Evolutionary conservation across 495 filamentous ascomycete genomes (phyloP), one percentile per base, ranked within the genome.

Genomic region (Emericellopsis terricola): DNA sequence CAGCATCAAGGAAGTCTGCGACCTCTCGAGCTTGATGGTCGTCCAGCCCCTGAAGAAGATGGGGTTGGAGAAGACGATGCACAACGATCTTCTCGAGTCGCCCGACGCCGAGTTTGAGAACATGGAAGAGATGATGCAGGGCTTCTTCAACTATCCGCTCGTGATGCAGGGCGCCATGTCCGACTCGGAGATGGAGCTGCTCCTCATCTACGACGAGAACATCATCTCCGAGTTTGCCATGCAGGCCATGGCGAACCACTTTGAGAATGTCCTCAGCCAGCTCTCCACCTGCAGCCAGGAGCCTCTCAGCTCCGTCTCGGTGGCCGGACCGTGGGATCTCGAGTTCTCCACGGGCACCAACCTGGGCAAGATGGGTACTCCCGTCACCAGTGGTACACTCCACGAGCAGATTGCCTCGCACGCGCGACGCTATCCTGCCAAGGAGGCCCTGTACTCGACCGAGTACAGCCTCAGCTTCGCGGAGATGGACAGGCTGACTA

Each of bases 391-490:
- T 20, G 4, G 19, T 11, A 26, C 13, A 1, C 13, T 35, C 13
- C 33, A 35, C 11, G 16, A 15, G 21, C 33, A 26, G 5, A 15
- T 35, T 4, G 19, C 24, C 8, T 13, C n/a, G 2, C 36, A 33
- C 41, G 27, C 46, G 42, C 33, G 36, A 47, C 15, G 47, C 57
- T 27, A 56, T 62, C 33, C 34, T 32, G 3, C 47, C 52, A 14
- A 47, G 44, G 16, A 36, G 31, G 38, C 38, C 13, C 17, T 40
- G 4, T 28, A 19, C n/a, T 14, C 38, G 1, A 37, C 45, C 60
- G 66, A 70, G 38, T 60, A 50, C 8, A 47, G 50, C 23, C 46
- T 69, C 8, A 68, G 56, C 0, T 68, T 69, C 36, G 35, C 33
- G 0, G 46, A 68, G 35, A 43, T 71, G 11, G 53, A 66, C 19